Base-by-base conservation (phyloP, 805 yeast species). In the Metschnikowia kofuensis region DNA sequence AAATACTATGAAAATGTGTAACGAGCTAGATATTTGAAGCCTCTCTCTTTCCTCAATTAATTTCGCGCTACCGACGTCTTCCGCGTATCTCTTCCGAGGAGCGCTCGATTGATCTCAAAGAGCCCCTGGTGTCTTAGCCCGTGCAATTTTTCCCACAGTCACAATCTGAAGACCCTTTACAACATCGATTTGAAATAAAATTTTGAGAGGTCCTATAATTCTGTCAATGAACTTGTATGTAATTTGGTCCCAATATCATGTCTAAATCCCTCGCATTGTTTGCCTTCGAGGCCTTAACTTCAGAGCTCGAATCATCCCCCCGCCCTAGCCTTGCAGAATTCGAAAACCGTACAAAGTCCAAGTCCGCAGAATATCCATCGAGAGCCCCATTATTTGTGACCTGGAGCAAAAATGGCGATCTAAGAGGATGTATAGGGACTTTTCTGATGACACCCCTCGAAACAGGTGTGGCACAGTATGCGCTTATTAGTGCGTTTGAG, bases 401-500 rank as follows among this genome's bases (percentile, higher is more conserved):
- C 0, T 94, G 97, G 96, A 84, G 82, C 57, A 75, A 77, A 48
- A 53, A 57, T 44, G 64, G 66, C 27, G 67, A 70, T 12, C 70
- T 92, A 42, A 73, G 98, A 38, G 99, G 99, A 0, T 92, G 99
- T 62, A 94, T 92, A 47, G 99, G 99, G 1, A 91, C 96, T 0
- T 94, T 94, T 63, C 70, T 75, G 15, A 68, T 78, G 13, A 64
- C 77, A 48, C 73, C 77, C 0, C 56, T 87, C 2, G 82, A 76
- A 14, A 44, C 60, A 1, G 96, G 94, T 0, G 75, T 90, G 4
- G 63, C 69, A 21, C 73, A 75, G 35, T 92, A 84, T 61, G 75
- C 96, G 0, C 45, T 85, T 14, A 60, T 66, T 15, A 69, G 80
- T 2, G 96, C 96, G 0, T 67, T 89, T 7, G 80, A 87, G 44